Conservation (phyloP, 257 asterid species). For the Petunia secreta region DNA sequence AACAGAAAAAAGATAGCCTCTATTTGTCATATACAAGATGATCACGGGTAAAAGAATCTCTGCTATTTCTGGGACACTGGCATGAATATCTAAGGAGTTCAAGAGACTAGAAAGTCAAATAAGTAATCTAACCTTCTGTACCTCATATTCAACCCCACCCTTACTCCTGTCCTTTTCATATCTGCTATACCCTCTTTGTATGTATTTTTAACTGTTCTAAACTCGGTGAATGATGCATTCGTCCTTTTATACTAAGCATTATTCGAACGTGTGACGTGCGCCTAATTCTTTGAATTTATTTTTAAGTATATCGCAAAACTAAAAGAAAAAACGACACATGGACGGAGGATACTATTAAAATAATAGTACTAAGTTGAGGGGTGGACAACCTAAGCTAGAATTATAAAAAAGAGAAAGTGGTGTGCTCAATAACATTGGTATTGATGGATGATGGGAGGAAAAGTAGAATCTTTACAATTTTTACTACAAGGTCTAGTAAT, state of each 20-base stretch:
- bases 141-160: neutral
- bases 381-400: conserved; percentile 23
- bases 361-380: neutral
- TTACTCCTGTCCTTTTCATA: conserved; percentile 18
- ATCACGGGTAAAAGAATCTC: conserved; percentile 35
- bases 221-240: too few relatives aligned
- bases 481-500: conserved; percentile 1
- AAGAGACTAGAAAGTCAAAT: conserved; percentile 22
- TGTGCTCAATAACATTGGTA: conserved; percentile 23
- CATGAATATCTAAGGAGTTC: conserved; percentile 24
- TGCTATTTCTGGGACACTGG: conserved; percentile 24
- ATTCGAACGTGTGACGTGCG: too few relatives aligned
- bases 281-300: too few relatives aligned
- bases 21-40: conserved; percentile 22
- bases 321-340: too few relatives aligned
- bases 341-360: neutral
- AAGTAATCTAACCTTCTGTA: conserved; percentile 6
- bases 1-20: conserved; percentile 6
- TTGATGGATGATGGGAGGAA: conserved; percentile 33
- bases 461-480: conserved; percentile 16
- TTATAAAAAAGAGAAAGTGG: neutral
- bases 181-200: neutral
- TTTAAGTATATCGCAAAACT: too few relatives aligned
- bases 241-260: too few relatives aligned
- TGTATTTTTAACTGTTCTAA: neutral